phyloP scores from a whole-genome alignment of 1,139 yeast species.

The Pichia sp. region DNA sequence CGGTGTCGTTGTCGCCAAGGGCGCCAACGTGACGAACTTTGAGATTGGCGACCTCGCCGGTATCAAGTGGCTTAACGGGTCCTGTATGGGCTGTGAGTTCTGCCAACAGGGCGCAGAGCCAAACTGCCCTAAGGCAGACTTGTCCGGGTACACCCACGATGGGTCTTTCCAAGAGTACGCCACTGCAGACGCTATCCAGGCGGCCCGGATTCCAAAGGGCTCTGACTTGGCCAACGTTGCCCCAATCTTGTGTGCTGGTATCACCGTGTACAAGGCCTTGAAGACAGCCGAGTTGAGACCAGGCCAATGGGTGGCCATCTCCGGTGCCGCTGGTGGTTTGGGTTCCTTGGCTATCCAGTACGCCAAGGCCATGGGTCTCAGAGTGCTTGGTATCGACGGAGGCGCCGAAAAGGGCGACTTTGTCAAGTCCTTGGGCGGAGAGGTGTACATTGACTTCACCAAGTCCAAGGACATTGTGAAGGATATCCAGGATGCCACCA shows the following conservation, averaged over 20 bases:
- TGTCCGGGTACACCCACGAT: conserved; percentile 75
- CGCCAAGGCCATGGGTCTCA: conserved; percentile 69
- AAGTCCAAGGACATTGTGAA: conserved; percentile 51
- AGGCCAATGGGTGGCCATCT: conserved; percentile 73
- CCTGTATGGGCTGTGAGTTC: conserved; percentile 66
- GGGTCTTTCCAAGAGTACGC: conserved; percentile 81
- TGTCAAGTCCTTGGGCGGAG: conserved; percentile 60
- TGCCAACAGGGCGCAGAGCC: conserved; percentile 64
- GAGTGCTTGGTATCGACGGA: conserved; percentile 74
- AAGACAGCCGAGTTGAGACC: conserved; percentile 58
- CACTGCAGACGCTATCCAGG: conserved; percentile 74
- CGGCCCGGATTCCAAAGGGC: conserved; percentile 64
- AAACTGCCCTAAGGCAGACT: conserved; percentile 62
- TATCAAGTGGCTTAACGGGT: conserved; percentile 71
- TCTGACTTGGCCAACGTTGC: conserved; percentile 64
- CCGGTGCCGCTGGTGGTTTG: conserved; percentile 79
- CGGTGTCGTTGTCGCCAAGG: conserved; percentile 70
- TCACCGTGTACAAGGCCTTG: conserved; percentile 73
- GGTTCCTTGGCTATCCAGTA: conserved; percentile 74
- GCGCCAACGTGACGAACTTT: conserved; percentile 61
- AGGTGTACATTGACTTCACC: conserved; percentile 61
- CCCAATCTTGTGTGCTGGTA: conserved; percentile 78
- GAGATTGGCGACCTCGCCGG: conserved; percentile 71
- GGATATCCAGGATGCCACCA: conserved; percentile 53
- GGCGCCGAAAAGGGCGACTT: conserved; percentile 62